Conservation (phyloP, 257 asterid species). For the Solanum corneliomulleri region DNA sequence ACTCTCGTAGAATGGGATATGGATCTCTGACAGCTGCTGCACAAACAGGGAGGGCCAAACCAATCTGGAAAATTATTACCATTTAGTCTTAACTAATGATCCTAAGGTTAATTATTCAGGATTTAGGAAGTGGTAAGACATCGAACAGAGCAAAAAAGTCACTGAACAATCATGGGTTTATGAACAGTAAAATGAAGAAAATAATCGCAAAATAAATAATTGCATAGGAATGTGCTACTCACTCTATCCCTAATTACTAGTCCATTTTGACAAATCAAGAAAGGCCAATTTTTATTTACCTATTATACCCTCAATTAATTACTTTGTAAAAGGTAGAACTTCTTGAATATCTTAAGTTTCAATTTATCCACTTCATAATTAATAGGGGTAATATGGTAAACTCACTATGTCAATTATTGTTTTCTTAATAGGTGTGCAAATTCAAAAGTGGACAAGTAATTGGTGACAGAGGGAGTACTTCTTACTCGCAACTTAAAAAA, state of each 20-base stretch:
- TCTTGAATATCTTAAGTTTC: no score
- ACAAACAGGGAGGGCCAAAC: not conserved
- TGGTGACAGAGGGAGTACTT: not conserved
- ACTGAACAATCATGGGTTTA: not conserved
- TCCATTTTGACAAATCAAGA: no score
- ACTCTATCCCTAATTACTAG: no score
- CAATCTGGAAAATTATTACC: not conserved
- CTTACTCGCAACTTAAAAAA: not conserved
- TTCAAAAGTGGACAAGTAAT: no score
- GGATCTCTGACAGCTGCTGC: not conserved
- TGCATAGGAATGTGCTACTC: not conserved
- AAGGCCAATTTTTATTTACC: no score
- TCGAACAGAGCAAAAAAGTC: not conserved
- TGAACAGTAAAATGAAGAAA: not conserved
- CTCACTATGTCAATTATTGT: no score
- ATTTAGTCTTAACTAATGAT: not conserved
- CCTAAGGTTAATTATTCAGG: not conserved
- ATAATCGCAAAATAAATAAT: not conserved
- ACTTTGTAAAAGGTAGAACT: no score
- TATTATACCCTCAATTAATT: no score
- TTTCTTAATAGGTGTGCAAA: no score
- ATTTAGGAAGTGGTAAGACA: not conserved
- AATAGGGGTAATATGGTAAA: no score
- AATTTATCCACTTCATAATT: no score
- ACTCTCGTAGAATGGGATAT: not conserved